Percentiles rank a stretch among this genome's conserved stretches.
phyloP scores from a whole-genome alignment of 768 basidiomycete species.

The Mycena crocata region DNA sequence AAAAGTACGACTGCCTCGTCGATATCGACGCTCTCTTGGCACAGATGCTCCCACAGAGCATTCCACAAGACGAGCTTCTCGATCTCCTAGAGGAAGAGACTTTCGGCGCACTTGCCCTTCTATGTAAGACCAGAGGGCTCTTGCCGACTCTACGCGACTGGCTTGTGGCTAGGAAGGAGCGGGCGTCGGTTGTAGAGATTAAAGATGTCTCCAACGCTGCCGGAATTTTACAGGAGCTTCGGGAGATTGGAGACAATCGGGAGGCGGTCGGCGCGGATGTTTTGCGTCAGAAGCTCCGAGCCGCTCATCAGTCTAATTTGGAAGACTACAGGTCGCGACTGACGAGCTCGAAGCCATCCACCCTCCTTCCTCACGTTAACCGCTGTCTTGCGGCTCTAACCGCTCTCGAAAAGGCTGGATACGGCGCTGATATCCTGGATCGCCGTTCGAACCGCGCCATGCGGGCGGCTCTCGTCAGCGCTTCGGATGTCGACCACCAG shows the following conservation, averaged over 20 bases:
- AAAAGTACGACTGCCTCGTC: constrained; percentile 24
- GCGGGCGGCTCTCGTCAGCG: constrained; percentile 28
- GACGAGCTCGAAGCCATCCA: constrained; percentile 11
- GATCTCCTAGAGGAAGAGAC: constrained; percentile 30
- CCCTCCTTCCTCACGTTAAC: constrained; percentile 29
- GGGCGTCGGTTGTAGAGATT: constrained; percentile 25
- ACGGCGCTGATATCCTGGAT: constrained; percentile 32
- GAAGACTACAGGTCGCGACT: constrained; percentile 26
- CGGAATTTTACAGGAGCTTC: constrained; percentile 23
- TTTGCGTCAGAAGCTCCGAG: constrained; percentile 26
- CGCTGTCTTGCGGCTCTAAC: constrained; percentile 25
- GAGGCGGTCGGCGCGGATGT: neutral
- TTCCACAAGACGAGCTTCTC: constrained; percentile 27
- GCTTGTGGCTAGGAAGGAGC: constrained; percentile 28
- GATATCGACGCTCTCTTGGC: constrained; percentile 29
- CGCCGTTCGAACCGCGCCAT: constrained; percentile 34
- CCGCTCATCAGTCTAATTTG: constrained; percentile 28
- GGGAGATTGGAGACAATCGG: neutral
- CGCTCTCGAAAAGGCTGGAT: constrained; percentile 30
- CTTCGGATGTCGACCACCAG: constrained; percentile 28
- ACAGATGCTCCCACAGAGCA: constrained; percentile 25
- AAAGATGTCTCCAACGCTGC: constrained; percentile 29
- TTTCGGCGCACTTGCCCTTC: constrained; percentile 25
- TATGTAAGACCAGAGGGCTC: constrained; percentile 30
- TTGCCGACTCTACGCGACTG: constrained; percentile 27